Evolutionary conservation across 164 flowering plant species (phyloP), one percentile per base, ranked within the genome.

Genomic region (Malania oleifera): DNA sequence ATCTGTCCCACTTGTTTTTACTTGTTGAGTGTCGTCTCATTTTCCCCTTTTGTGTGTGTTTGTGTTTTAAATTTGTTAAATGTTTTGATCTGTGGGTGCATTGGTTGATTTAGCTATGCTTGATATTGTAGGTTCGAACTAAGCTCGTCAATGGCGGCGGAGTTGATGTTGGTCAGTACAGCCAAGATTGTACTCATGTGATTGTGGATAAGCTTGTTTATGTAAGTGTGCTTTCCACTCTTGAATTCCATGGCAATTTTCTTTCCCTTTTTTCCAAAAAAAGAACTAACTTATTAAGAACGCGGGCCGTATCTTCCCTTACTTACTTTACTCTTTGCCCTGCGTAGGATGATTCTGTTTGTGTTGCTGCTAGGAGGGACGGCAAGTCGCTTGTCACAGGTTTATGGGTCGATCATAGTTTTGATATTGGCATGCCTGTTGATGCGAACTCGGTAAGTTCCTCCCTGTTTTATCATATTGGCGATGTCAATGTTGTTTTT

Each of bases 331-430:
- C 11, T 25, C 0, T 52, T 19, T 50, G 50, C 2, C 34, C n/a
- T 56, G 19, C 53, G 51, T 52, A 91, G 99, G 89, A 89, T 73
- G 91, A 95, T 73, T 73, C 88, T n/a, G 57, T 77, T 17, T 95
- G 99, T 61, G 80, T 75, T 65, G 77, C 70, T 28, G 99, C 97
- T 49, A 71, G 93, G 56, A 62, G 43, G 7, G 91, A 87, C 66
- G 90, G 90, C 12, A 95, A 95, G 73, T 61, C 57, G 12, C 60
- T 95, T 12, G 87, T 91, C 34, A 83, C 84, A 0, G 73, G 74
- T 2, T 52, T 82, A 37, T 95, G 99, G 99, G 87, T 88, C 28
- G 87, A 78, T 41, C 88, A 89, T 58, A 79, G 95, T 68, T 66
- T 67, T 47, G 93, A 91, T 48, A 28, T 71, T 51, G 95, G 88